phyloP scores from a whole-genome alignment of 805 yeast genomes.

The Wickerhamomyces bovis region DNA sequence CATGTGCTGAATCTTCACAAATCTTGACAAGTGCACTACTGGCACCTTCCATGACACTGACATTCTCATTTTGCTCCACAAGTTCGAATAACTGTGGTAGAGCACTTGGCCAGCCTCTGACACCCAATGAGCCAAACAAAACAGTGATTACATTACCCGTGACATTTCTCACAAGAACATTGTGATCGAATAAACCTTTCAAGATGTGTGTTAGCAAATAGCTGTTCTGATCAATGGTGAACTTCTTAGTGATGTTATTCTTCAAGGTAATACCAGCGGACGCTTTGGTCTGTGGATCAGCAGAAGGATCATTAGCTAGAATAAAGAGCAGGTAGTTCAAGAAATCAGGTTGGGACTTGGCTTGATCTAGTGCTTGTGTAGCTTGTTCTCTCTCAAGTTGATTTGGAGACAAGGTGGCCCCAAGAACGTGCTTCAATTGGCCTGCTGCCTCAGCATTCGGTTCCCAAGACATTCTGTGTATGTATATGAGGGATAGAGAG shows the following conservation, averaged over 20 bases:
- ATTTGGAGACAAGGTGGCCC: constrained; percentile 64
- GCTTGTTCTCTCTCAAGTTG: constrained; percentile 55
- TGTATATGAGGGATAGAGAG: neutral
- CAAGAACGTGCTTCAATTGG: constrained; percentile 61
- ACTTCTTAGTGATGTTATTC: constrained; percentile 51
- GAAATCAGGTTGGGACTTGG: constrained; percentile 67
- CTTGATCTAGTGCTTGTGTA: constrained; percentile 64
- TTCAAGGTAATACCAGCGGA: constrained; percentile 85
- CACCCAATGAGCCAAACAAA: constrained; percentile 62
- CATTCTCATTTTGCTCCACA: constrained; percentile 39
- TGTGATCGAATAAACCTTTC: constrained; percentile 45
- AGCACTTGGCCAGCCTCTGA: constrained; percentile 66
- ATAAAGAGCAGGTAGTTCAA: constrained; percentile 74
- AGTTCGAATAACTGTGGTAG: constrained; percentile 64
- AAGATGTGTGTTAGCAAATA: constrained; percentile 32
- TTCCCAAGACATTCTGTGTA: constrained; percentile 49
- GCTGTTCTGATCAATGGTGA: constrained; percentile 26
- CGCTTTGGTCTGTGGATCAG: constrained; percentile 60
- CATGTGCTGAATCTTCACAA: constrained; percentile 77
- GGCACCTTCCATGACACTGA: constrained; percentile 55
- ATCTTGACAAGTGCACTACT: constrained; percentile 78
- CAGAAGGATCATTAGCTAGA: constrained; percentile 47
- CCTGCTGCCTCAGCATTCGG: constrained; percentile 57
- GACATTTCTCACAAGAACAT: constrained; percentile 70
- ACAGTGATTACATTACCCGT: constrained; percentile 90